These are phyloP conservation scores for Baorangia bicolor DNA, from an alignment of 768 basidiomycete species.

Conservation along the genomic window DNA sequence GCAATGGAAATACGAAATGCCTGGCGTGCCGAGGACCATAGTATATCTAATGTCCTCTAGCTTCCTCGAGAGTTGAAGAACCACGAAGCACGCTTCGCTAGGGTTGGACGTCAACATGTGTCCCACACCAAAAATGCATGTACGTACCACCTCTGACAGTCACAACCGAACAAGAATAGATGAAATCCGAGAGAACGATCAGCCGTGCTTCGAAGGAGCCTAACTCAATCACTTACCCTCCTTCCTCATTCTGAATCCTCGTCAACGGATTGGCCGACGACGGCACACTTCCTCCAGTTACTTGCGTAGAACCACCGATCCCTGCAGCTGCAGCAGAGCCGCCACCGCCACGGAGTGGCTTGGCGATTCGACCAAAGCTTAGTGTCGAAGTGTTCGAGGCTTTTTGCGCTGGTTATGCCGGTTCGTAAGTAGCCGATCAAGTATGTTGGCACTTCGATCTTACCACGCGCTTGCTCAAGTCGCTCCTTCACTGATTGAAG, in stretches of 20 bases:
- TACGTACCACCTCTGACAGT: slow-evolving; percentile 36
- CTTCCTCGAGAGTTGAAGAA: slow-evolving; percentile 82
- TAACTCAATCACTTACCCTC: slow-evolving; percentile 47
- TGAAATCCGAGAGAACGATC: slow-evolving; percentile 19
- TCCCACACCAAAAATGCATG: slow-evolving; percentile 12
- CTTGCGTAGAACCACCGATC: slow-evolving; percentile 40
- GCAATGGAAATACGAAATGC: slow-evolving; percentile 15
- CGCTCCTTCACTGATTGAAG: slow-evolving; percentile 90
- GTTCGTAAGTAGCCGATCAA: slow-evolving; percentile 31
- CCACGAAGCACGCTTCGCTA: slow-evolving; percentile 91
- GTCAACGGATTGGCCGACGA: slow-evolving; percentile 62
- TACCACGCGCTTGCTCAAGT: slow-evolving; percentile 90
- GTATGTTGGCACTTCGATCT: slow-evolving; percentile 27
- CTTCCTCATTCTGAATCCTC: slow-evolving; percentile 80
- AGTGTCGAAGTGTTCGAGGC: slow-evolving; percentile 66
- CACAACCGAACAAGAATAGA: slow-evolving; percentile 17
- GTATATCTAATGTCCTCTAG: slow-evolving; percentile 22
- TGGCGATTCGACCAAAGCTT: slow-evolving; percentile 93
- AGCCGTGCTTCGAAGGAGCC: slow-evolving; percentile 8
- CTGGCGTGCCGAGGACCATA: slow-evolving; percentile 11
- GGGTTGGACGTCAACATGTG: slow-evolving; percentile 29
- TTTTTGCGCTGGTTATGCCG: slow-evolving; percentile 61
- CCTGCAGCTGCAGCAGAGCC: slow-evolving; percentile 49
- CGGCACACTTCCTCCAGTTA: slow-evolving; percentile 41
- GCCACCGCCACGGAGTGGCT: slow-evolving; percentile 93